Evolutionary conservation across 1,284 basidiomycete species (phyloP), one percentile per base, ranked within the genome.

Genomic region (Sparassis latifolia): DNA sequence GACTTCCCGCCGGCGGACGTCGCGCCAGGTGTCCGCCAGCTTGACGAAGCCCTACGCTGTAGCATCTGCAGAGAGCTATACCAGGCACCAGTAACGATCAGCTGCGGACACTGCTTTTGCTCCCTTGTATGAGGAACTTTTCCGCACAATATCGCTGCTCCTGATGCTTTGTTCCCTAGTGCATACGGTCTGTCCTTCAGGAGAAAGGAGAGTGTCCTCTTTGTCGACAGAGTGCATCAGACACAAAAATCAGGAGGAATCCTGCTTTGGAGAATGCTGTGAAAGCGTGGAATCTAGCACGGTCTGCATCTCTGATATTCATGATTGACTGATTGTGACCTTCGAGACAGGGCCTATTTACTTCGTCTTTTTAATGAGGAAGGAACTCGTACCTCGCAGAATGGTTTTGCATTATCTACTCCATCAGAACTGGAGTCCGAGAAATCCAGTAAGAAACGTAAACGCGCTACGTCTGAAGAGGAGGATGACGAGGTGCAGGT

Each of bases 101-200:
- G 66, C 2, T 90, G 87, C 60, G 86, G 84, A 0, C 88, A 90
- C 58, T 81, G 79, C 50, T 90, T 89, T 62, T 89, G 88, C 67
- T 88, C 86, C 20, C 62, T 79, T 59, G 88, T 89, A 59, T 30
- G 49, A 48, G 20, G 20, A 20, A 20, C 20, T 20, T 20, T 20
- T 20, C 55, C 41, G 37, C 35, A 10, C 4, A 12, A 29, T 32
- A 33, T 45, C 33, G 4, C 10, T 30, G 35, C 20, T 20, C 20
- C 20, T 20, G 20, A 20, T 20, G 20, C 20, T 20, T 20, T 20
- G 33, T 33, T 37, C 20, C 47, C 43, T 50, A 89, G 86, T 89
- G 86, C 62, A 77, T 86, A 47, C 73, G 86, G 48, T 67, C 74
- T 27, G 70, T 77, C n/a, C 65, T 89, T 32, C 56, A 67, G 3